phyloP scores from a whole-genome alignment of 148 eudicot species.

The Fagopyrum homotropicum region DNA sequence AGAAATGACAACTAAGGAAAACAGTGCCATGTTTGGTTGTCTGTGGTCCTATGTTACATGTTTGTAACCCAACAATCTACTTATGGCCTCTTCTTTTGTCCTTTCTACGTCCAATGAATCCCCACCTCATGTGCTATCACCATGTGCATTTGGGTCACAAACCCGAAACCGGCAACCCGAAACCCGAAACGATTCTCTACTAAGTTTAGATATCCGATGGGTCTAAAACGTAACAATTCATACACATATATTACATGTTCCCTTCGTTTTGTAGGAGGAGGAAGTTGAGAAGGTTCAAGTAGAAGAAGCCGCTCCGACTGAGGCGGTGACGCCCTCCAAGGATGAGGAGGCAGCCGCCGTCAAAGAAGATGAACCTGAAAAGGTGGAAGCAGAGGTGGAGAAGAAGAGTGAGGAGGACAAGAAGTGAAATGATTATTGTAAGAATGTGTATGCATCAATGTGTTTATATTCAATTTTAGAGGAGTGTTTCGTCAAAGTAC shows the following conservation, averaged over 20 bases:
- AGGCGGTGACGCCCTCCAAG: background rate
- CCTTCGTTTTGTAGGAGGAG: no score
- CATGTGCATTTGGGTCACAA: background rate
- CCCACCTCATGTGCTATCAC: background rate
- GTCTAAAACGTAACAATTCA: no score
- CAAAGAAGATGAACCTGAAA: background rate
- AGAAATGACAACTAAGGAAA: constrained; percentile 9
- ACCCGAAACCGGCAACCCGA: no score
- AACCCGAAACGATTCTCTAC: no score
- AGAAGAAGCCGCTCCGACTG: background rate
- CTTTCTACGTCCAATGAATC: background rate
- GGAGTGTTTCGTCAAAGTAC: background rate
- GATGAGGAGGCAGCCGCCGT: background rate
- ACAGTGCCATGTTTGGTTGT: background rate
- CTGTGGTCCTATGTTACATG: background rate
- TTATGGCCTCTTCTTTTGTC: background rate
- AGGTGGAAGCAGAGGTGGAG: background rate
- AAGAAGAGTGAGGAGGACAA: background rate
- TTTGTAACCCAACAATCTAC: background rate
- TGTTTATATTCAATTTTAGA: background rate
- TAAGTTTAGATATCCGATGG: no score
- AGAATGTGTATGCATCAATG: background rate
- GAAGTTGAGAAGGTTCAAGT: background rate
- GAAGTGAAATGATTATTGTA: background rate
- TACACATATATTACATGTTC: no score